Conservation (phyloP, 768 basidiomycete species). For the Cystobasidium tubakii region DNA sequence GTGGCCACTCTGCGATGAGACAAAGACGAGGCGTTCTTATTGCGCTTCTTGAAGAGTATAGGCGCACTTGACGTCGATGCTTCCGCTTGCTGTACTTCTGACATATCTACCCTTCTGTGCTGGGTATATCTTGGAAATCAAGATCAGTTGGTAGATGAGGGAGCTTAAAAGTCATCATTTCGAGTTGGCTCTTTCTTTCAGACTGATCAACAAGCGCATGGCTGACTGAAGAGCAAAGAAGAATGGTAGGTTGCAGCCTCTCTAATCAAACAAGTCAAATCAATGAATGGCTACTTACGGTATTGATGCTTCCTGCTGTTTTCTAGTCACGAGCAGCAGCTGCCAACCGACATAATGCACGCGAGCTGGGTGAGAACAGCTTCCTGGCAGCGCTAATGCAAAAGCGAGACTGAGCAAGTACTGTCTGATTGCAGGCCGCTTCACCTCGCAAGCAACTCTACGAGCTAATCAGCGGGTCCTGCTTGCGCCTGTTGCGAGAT, state of each 20-base stretch:
- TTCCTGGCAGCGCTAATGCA: not conserved
- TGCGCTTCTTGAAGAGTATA: constrained; percentile 34
- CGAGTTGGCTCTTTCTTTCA: not conserved
- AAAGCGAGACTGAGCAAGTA: not conserved
- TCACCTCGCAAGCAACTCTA: constrained; percentile 21
- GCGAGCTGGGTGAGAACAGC: constrained; percentile 7
- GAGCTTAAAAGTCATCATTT: not conserved
- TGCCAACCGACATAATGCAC: constrained; percentile 11
- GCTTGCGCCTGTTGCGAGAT: constrained; percentile 22
- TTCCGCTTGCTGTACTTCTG: not conserved
- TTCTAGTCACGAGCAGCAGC: constrained; percentile 23
- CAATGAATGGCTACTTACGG: no score
- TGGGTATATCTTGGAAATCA: not conserved
- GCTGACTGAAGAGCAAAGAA: not conserved
- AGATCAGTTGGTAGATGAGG: not conserved
- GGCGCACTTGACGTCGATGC: constrained; percentile 3
- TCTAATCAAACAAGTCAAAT: no score
- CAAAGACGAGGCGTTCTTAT: constrained; percentile 11
- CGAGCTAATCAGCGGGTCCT: constrained; percentile 29
- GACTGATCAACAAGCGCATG: not conserved
- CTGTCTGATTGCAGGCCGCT: not conserved
- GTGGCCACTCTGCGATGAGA: not conserved
- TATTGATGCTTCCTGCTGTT: not conserved
- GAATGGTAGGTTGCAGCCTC: constrained; percentile 7
- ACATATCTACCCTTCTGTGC: not conserved